Conservation (phyloP, 176 grass and related monocot species). For the Olyra latifolia region DNA sequence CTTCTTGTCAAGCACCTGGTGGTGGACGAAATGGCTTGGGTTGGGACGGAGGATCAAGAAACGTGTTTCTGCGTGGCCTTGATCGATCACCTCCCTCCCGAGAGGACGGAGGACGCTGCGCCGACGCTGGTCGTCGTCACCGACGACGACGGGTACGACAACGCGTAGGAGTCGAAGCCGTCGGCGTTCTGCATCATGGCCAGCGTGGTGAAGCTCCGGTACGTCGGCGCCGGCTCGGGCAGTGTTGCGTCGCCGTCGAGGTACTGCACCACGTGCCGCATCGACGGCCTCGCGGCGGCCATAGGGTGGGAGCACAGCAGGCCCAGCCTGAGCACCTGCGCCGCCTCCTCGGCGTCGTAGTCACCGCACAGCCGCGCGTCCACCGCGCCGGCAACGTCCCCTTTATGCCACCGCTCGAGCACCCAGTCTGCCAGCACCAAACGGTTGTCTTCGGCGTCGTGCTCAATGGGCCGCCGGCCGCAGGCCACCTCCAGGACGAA, state of each 20-base stretch:
- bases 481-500: conserved; percentile 59
- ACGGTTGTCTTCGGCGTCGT: conserved; percentile 4
- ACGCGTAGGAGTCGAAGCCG: conserved; percentile 31
- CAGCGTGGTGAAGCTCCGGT: conserved; percentile 32
- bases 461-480: conserved; percentile 40
- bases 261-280: conserved; percentile 46
- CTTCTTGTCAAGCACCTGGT: no score
- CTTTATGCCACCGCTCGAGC: conserved; percentile 29
- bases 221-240: conserved; percentile 21
- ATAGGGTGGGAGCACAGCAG: conserved; percentile 44
- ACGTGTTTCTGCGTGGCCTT: not conserved
- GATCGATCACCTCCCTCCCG: conserved; percentile 8
- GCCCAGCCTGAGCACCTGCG: conserved; percentile 35
- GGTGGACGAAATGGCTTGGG: no score
- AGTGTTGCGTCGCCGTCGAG: conserved; percentile 38
- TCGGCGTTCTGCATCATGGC: conserved; percentile 35
- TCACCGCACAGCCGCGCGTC: conserved; percentile 35
- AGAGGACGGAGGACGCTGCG: conserved; percentile 12
- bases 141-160: conserved; percentile 18
- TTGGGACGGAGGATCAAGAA: not conserved
- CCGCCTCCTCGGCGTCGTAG: not conserved
- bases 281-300: conserved; percentile 33
- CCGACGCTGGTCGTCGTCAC: not conserved
- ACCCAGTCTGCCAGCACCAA: conserved; percentile 38
- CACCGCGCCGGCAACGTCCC: not conserved